A percentile compares a stretch with the other conserved stretches of the same genome.
These are phyloP conservation scores for Penicillium paneum DNA, from an alignment of 2,329 filamentous ascomycete species.

Conservation along the genomic window DNA sequence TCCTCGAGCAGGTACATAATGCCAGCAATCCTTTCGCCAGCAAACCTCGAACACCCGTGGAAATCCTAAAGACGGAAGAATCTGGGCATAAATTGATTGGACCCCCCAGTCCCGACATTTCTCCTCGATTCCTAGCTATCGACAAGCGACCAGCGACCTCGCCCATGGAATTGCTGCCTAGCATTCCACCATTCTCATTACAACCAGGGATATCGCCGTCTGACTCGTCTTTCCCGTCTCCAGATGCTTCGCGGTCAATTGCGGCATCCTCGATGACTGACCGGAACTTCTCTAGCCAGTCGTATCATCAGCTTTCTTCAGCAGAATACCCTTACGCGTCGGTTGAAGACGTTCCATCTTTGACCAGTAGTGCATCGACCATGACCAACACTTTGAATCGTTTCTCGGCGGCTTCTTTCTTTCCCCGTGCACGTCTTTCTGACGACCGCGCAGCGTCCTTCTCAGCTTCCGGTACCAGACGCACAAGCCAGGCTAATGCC, in stretches of 20 bases:
- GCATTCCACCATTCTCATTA: constrained; percentile 41
- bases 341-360: constrained; percentile 49
- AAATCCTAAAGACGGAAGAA: constrained; percentile 32
- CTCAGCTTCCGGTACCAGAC: constrained; percentile 39
- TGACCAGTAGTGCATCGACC: constrained; percentile 50
- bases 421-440: constrained; percentile 40
- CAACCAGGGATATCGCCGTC: constrained; percentile 37
- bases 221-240: constrained; percentile 47
- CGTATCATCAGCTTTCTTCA: constrained; percentile 36
- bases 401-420: constrained; percentile 42
- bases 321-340: constrained; percentile 44
- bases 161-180: constrained; percentile 39
- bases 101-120: constrained; percentile 36
- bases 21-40: constrained; percentile 21
- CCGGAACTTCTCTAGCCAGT: constrained; percentile 37
- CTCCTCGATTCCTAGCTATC: constrained; percentile 35
- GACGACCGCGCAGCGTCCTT: constrained; percentile 47
- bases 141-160: constrained; percentile 44
- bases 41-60: constrained; percentile 28
- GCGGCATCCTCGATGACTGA: constrained; percentile 44
- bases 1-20: constrained; percentile 15
- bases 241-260: constrained; percentile 43
- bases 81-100: constrained; percentile 21
- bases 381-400: constrained; percentile 44
- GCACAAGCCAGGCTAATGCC: constrained; percentile 39